These are phyloP conservation scores for Xylaria intraflava DNA, from an alignment of 495 filamentous ascomycete species.

Conservation along the genomic window DNA sequence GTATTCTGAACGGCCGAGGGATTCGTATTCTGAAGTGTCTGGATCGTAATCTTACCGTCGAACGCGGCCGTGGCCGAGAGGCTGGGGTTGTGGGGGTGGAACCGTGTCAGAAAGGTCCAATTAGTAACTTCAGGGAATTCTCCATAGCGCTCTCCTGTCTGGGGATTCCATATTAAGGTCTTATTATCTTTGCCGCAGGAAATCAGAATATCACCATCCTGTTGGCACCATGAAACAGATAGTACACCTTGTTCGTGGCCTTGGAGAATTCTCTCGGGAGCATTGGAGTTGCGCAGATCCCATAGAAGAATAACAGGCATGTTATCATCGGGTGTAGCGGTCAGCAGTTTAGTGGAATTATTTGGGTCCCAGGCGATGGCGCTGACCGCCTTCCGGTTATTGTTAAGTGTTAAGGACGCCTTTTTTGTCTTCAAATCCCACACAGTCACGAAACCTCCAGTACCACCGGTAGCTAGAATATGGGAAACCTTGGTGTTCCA, in stretches of 20 bases:
- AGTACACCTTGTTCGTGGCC: conserved; percentile 91
- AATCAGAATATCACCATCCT: conserved; percentile 83
- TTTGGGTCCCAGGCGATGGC: conserved; percentile 96
- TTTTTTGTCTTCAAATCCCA: conserved; percentile 98
- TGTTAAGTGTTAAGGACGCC: conserved; percentile 91
- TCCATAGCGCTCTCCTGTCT: conserved; percentile 76
- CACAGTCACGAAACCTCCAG: conserved; percentile 91
- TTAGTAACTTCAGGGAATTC: conserved; percentile 97
- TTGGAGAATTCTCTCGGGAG: conserved; percentile 78
- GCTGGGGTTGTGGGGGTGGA: conserved; percentile 87
- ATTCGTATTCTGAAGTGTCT: conserved; percentile 86
- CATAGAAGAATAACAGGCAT: conserved; percentile 85
- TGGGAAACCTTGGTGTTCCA: conserved; percentile 99
- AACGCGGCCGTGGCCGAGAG: conserved; percentile 93
- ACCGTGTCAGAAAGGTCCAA: conserved; percentile 95
- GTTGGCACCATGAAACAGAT: conserved; percentile 91
- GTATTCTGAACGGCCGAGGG: conserved; percentile 55
- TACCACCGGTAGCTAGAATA: conserved; percentile 91
- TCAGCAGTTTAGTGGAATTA: conserved; percentile 87
- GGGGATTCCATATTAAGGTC: conserved; percentile 93
- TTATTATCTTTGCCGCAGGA: conserved; percentile 97
- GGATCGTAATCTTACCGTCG: conserved; percentile 87
- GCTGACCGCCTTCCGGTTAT: conserved; percentile 89
- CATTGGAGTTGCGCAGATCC: conserved; percentile 94
- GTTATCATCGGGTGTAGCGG: conserved; percentile 84